phyloP scores from a whole-genome alignment of 2,329 filamentous ascomycete species.

The Phyllosticta citriasiana region DNA sequence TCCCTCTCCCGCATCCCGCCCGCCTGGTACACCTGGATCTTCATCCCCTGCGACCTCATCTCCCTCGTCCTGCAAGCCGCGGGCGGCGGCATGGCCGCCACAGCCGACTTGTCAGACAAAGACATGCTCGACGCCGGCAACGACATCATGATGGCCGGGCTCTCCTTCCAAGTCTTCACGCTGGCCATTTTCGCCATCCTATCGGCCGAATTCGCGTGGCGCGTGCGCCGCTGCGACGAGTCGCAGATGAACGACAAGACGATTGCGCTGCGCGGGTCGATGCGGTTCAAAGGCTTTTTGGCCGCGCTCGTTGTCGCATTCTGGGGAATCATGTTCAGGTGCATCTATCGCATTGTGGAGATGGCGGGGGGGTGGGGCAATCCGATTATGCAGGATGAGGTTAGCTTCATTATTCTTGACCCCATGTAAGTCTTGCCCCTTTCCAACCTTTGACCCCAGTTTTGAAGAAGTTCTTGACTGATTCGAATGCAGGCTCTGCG shows the following conservation, averaged over 20 bases:
- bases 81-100: conserved; percentile 48
- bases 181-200: conserved; percentile 38
- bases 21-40: conserved; percentile 46
- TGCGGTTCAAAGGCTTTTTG: not conserved
- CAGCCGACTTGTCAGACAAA: conserved; percentile 31
- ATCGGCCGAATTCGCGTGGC: conserved; percentile 25
- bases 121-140: conserved; percentile 33
- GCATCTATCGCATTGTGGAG: conserved; percentile 21
- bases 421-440: not conserved
- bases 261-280: not conserved
- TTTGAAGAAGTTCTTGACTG: not conserved
- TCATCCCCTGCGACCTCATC: conserved; percentile 48
- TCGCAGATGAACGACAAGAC: not conserved
- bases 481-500: not conserved
- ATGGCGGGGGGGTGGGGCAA: conserved; percentile 31
- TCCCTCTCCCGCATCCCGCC: conserved; percentile 21
- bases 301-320: not conserved
- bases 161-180: conserved; percentile 47
- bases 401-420: conserved; percentile 28
- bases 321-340: conserved; percentile 32
- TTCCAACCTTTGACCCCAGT: too few species aligned
- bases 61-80: conserved; percentile 48
- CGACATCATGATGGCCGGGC: conserved; percentile 48
- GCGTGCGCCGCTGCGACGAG: not conserved
- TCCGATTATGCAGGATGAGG: conserved; percentile 39